A percentile compares a stretch with the other conserved stretches of the same genome.
Conservation (phyloP, 1,139 yeast species). For the Hansenula sp. region DNA sequence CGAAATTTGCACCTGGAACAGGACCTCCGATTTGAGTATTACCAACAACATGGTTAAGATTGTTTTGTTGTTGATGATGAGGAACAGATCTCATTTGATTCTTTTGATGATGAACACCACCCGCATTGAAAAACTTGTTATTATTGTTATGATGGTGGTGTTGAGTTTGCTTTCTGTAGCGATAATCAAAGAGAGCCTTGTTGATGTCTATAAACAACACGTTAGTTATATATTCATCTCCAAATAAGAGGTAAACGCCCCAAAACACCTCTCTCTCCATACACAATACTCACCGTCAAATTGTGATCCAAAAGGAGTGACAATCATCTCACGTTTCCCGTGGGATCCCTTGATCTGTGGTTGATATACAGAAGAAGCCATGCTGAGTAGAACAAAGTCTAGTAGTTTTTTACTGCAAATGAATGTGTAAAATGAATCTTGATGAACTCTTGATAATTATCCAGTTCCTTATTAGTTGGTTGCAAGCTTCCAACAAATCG, state of each 20-base stretch:
- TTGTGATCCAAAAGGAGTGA: slow-evolving; percentile 15
- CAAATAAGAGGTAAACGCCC: too few relatives aligned
- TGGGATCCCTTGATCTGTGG: not conserved
- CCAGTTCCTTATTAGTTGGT: not conserved
- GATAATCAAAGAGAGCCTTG: slow-evolving; percentile 22
- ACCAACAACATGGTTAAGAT: not conserved
- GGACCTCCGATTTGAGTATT: not conserved
- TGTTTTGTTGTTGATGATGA: not conserved
- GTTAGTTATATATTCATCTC: not conserved
- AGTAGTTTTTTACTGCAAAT: not conserved
- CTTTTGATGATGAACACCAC: not conserved
- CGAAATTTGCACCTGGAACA: too few relatives aligned
- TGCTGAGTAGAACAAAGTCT: not conserved
- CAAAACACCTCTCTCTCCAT: not conserved
- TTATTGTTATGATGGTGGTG: slow-evolving; percentile 6
- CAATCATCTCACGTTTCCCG: slow-evolving; percentile 11
- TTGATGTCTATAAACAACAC: slow-evolving; percentile 14
- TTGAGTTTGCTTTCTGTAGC: slow-evolving; percentile 19
- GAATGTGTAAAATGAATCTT: not conserved
- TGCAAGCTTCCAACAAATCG: not conserved
- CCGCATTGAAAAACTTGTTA: slow-evolving; percentile 1
- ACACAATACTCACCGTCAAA: slow-evolving; percentile 15
- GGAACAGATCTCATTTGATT: not conserved
- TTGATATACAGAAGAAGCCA: not conserved
- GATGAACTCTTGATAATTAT: not conserved